phyloP scores from a whole-genome alignment of 2,329 filamentous ascomycete genomes.

The Xenoacremonium recifei region DNA sequence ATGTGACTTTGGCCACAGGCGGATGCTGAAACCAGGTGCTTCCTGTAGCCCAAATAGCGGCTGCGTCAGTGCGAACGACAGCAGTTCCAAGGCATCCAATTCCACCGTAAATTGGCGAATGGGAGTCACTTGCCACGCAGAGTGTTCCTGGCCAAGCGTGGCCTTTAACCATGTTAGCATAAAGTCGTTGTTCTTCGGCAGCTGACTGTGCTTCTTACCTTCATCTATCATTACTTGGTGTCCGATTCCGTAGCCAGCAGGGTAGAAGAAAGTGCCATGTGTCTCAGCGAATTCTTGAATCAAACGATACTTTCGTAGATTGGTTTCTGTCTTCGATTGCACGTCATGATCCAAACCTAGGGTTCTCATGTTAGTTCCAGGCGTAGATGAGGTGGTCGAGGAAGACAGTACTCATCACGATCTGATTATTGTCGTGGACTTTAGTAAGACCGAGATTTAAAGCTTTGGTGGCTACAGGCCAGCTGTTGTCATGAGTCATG shows the following conservation, averaged over 20 bases:
- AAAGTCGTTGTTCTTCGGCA: conserved; percentile 82
- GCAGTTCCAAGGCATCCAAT: conserved; percentile 57
- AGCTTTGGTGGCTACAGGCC: conserved; percentile 51
- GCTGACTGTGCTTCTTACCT: too few relatives aligned
- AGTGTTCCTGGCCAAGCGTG: conserved; percentile 81
- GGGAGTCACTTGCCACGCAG: conserved; percentile 74
- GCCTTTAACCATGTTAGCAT: conserved; percentile 78
- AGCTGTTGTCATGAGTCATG: conserved; percentile 88
- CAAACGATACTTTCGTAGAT: conserved; percentile 77
- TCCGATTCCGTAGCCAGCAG: conserved; percentile 77
- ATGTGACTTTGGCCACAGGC: conserved; percentile 74
- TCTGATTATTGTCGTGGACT: background rate
- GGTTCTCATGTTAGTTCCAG: conserved; percentile 35
- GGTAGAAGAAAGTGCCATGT: conserved; percentile 77
- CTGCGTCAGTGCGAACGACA: conserved; percentile 84
- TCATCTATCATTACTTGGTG: conserved; percentile 88
- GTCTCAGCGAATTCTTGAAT: conserved; percentile 80
- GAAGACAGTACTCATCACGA: background rate
- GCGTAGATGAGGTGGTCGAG: conserved; percentile 75
- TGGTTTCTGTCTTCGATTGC: conserved; percentile 75
- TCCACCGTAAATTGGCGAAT: conserved; percentile 77
- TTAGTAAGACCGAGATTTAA: background rate
- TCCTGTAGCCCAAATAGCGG: conserved; percentile 79
- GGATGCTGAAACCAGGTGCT: conserved; percentile 89
- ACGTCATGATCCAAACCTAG: conserved; percentile 75